A percentile compares a stretch with the other conserved stretches of the same genome.
Evolutionary conservation across 1,284 basidiomycete species (phyloP).

Genomic region (Cutaneotrichosporon mucoides): DNA sequence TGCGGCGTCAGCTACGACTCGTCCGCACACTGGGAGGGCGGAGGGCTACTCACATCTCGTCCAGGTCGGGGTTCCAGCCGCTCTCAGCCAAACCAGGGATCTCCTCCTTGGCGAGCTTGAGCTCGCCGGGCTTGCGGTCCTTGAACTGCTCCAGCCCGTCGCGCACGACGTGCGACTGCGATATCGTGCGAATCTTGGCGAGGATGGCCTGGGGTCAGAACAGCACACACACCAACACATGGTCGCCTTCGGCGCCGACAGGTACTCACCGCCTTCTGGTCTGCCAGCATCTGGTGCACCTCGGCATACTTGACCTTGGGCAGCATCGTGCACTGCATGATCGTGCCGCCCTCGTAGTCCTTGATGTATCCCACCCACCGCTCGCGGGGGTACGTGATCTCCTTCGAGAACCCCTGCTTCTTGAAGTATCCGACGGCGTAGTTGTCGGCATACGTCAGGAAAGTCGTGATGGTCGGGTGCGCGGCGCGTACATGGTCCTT

Average conservation of each 20-base stretch:
- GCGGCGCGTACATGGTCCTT: constrained; percentile 82
- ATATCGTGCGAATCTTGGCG: constrained; percentile 82
- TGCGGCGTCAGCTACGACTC: constrained; percentile 20
- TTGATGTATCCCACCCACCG: constrained; percentile 99
- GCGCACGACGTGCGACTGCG: constrained; percentile 81
- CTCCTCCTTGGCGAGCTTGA: constrained; percentile 53
- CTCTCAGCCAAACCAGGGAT: constrained; percentile 87
- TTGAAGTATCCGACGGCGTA: constrained; percentile 99
- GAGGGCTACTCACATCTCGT: constrained; percentile 58
- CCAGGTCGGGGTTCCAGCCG: constrained; percentile 88
- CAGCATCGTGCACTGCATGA: constrained; percentile 98
- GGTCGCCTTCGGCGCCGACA: too few relatives aligned
- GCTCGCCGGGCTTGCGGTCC: constrained; percentile 43
- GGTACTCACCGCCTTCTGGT: constrained; percentile 67
- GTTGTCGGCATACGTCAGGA: constrained; percentile 98
- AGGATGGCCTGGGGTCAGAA: constrained; percentile 60
- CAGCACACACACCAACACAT: too few relatives aligned
- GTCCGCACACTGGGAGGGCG: too few relatives aligned
- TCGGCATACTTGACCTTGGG: constrained; percentile 85
- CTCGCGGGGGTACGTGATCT: constrained; percentile 83
- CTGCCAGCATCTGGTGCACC: constrained; percentile 69
- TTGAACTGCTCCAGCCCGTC: constrained; percentile 76
- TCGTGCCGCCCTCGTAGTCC: constrained; percentile 99
- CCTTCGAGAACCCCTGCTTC: constrained; percentile 98
- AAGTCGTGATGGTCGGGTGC: constrained; percentile 82